Evolutionary conservation across 2,329 filamentous ascomycete genomes (phyloP).

Genomic region (Lasiodiplodia theobromae): DNA sequence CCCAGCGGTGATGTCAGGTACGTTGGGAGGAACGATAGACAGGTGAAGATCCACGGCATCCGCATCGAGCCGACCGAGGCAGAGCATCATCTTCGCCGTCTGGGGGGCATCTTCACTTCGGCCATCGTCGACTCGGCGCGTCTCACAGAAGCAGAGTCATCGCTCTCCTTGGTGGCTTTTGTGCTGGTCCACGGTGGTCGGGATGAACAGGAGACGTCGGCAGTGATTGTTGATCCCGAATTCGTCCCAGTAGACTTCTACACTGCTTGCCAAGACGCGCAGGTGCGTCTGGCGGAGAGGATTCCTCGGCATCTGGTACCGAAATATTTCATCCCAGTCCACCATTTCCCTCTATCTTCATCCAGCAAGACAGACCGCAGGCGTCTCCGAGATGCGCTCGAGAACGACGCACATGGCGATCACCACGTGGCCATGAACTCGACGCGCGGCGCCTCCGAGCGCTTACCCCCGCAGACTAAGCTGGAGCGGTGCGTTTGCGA

Average conservation of each 20-base stretch:
- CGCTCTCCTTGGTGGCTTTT: neutral
- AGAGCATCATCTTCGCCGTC: neutral
- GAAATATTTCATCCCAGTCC: conserved; percentile 47
- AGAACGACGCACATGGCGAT: neutral
- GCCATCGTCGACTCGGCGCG: neutral
- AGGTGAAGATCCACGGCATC: neutral
- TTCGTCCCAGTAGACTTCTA: too few relatives aligned
- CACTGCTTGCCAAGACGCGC: conserved; percentile 12
- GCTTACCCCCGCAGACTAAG: too few relatives aligned
- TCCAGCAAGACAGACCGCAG: conserved; percentile 49
- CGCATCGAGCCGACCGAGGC: neutral
- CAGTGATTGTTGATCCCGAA: too few relatives aligned
- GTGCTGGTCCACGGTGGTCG: neutral
- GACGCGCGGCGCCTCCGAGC: too few relatives aligned
- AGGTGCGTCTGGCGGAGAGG: conserved; percentile 27
- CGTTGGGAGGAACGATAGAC: neutral
- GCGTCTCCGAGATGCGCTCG: conserved; percentile 16
- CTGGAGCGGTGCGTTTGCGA: too few relatives aligned
- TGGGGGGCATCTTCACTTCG: too few relatives aligned
- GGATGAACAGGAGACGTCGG: neutral
- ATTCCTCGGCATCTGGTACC: conserved; percentile 51
- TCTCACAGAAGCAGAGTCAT: neutral
- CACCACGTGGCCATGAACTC: too few relatives aligned
- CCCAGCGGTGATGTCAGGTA: conserved; percentile 36
- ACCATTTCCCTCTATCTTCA: conserved; percentile 43